A percentile compares a stretch with the other conserved stretches of the same genome.
Conservation (phyloP, 768 basidiomycete species). For the Candolleomyces eurysporus region DNA sequence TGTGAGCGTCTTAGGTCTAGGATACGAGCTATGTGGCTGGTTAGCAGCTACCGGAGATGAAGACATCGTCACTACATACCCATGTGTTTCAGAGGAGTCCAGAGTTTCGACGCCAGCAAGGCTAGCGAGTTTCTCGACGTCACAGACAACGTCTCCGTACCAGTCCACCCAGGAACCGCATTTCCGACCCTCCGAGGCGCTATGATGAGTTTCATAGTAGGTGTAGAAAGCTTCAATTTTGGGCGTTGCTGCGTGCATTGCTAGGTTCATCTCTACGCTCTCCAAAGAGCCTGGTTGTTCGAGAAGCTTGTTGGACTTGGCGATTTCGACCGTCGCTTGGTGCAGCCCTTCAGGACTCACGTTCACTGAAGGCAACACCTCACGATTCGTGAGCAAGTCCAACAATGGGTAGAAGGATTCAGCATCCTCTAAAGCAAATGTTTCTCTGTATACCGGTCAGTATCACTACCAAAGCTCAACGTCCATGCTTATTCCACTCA, state of each 20-base stretch:
- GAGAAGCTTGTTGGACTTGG: conserved; percentile 46
- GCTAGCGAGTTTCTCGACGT: conserved; percentile 54
- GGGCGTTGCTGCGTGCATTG: conserved; percentile 75
- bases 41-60: conserved; percentile 3
- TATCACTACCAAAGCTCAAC: neutral
- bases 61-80: conserved; percentile 20
- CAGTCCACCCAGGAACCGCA: conserved; percentile 83
- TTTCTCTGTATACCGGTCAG: conserved; percentile 56
- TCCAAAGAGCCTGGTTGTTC: conserved; percentile 48
- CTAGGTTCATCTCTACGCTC: conserved; percentile 69
- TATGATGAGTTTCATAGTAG: conserved; percentile 51
- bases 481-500: conserved; percentile 29
- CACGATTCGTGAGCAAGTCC: conserved; percentile 56
- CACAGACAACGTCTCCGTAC: conserved; percentile 75
- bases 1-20: conserved; percentile 52
- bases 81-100: conserved; percentile 30
- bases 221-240: conserved; percentile 83
- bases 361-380: conserved; percentile 32
- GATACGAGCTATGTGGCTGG: conserved; percentile 21
- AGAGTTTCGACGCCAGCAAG: conserved; percentile 53
- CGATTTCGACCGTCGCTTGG: conserved; percentile 50
- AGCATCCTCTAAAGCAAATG: conserved; percentile 70
- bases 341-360: conserved; percentile 52
- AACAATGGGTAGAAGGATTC: conserved; percentile 76
- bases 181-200: conserved; percentile 24